A percentile compares a stretch with the other conserved stretches of the same genome.
phyloP scores from a whole-genome alignment of 352 stramenopile species.

The Hyaloperonospora brassicae region DNA sequence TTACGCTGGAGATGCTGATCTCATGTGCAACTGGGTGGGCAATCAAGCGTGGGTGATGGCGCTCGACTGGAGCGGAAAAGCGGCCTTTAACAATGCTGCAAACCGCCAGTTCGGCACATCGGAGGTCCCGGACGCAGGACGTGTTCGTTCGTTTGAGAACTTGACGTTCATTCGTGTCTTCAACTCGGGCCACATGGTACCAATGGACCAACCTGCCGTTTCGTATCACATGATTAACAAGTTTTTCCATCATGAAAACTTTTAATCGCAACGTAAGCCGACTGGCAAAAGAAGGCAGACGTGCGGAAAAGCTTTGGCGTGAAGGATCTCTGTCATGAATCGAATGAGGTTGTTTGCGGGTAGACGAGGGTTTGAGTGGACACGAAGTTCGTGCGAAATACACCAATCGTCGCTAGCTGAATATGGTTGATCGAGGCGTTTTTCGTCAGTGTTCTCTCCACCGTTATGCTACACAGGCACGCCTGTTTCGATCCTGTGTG shows the following conservation, averaged over 20 bases:
- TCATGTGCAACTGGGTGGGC: slow-evolving; percentile 96
- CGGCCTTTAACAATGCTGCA: slow-evolving; percentile 66
- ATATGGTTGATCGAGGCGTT: too few species aligned
- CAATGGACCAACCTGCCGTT: slow-evolving; percentile 87
- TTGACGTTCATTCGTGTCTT: slow-evolving; percentile 92
- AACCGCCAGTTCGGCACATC: slow-evolving; percentile 29
- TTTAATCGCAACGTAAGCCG: slow-evolving; percentile 16
- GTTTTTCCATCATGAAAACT: slow-evolving; percentile 67
- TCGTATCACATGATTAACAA: slow-evolving; percentile 88
- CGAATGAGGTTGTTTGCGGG: too few species aligned
- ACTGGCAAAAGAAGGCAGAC: background rate
- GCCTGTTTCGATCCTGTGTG: too few species aligned
- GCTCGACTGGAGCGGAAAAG: slow-evolving; percentile 89
- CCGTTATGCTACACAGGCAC: too few species aligned
- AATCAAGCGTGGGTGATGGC: slow-evolving; percentile 91
- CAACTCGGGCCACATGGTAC: slow-evolving; percentile 93
- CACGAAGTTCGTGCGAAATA: too few species aligned
- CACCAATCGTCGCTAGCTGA: too few species aligned
- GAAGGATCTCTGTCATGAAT: background rate
- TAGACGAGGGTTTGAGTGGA: too few species aligned
- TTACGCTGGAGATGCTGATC: slow-evolving; percentile 95
- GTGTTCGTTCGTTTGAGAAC: slow-evolving; percentile 44
- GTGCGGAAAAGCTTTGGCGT: background rate
- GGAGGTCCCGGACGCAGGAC: slow-evolving; percentile 24
- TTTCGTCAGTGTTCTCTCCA: too few species aligned